phyloP scores from a whole-genome alignment of 106 monocot species.

The Dioscorea alata region DNA sequence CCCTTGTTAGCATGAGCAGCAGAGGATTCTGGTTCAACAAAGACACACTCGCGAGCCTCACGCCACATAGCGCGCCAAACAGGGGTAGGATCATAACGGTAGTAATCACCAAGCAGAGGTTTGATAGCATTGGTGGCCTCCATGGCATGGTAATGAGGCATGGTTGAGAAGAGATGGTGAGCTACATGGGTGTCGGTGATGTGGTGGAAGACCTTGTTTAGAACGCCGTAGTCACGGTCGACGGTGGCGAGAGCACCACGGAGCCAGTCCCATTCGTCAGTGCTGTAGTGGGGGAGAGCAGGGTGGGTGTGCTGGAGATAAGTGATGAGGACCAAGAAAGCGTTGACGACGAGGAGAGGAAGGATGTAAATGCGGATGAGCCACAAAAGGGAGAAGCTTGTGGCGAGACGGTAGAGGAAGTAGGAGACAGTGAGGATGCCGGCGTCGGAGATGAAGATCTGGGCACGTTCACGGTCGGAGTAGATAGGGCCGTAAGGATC shows the following conservation, averaged over 20 bases:
- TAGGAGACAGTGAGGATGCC: constrained; percentile 29
- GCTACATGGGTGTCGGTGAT: constrained; percentile 62
- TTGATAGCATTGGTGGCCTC: constrained; percentile 69
- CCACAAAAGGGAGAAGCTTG: constrained; percentile 22
- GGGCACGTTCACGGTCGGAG: constrained; percentile 49
- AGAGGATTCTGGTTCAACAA: constrained; percentile 55
- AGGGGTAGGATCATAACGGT: constrained; percentile 52
- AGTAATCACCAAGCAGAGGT: constrained; percentile 63
- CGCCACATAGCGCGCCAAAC: constrained; percentile 53
- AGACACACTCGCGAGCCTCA: constrained; percentile 63
- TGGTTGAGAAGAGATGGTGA: constrained; percentile 74
- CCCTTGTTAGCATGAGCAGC: constrained; percentile 16
- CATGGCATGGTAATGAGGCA: constrained; percentile 79
- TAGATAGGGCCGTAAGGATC: constrained; percentile 68
- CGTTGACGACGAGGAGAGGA: constrained; percentile 44
- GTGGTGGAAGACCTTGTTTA: constrained; percentile 63
- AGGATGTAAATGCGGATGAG: constrained; percentile 42
- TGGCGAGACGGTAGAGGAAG: constrained; percentile 26
- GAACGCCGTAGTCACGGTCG: constrained; percentile 66
- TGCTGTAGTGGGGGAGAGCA: constrained; percentile 64
- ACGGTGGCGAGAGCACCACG: constrained; percentile 66
- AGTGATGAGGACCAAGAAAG: constrained; percentile 54
- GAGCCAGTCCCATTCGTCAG: constrained; percentile 75
- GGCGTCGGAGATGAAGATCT: constrained; percentile 64
- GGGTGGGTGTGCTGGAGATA: constrained; percentile 83